A percentile compares a stretch with the other conserved stretches of the same genome.
These are phyloP conservation scores for Allodekkera sacchari DNA, from an alignment of 805 yeast genomes.

Conservation along the genomic window DNA sequence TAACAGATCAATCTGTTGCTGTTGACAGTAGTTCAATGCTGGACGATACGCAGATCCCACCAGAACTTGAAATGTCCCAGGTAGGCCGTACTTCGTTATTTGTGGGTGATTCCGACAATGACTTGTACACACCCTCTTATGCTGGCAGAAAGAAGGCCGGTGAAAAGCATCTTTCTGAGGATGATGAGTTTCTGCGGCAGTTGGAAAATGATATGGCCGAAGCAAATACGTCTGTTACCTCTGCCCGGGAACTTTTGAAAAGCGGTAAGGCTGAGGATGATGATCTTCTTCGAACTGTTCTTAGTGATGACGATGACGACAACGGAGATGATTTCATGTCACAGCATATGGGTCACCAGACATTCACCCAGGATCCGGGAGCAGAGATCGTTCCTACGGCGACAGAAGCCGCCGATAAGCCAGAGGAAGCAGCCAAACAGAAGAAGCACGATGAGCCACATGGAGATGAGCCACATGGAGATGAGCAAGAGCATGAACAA, in stretches of 20 bases:
- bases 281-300: constrained; percentile 1
- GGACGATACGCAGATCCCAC: no score
- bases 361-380: background rate
- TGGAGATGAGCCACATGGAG: background rate
- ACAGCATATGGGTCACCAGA: no score
- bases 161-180: background rate
- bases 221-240: background rate
- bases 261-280: background rate
- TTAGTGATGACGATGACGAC: constrained; percentile 6
- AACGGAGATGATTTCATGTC: no score
- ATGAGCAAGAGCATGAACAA: no score
- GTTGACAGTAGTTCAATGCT: no score
- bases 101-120: no score
- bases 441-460: background rate
- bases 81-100: no score
- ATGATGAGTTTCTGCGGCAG: background rate
- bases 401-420: background rate
- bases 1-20: no score
- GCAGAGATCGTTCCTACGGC: background rate
- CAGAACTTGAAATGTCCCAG: no score
- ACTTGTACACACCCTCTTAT: no score
- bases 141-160: no score
- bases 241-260: background rate
- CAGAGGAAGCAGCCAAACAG: background rate
- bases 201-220: background rate